Evolutionary conservation across 2,329 filamentous ascomycete species (phyloP).

Genomic region (Trichoderma cornu-damae): DNA sequence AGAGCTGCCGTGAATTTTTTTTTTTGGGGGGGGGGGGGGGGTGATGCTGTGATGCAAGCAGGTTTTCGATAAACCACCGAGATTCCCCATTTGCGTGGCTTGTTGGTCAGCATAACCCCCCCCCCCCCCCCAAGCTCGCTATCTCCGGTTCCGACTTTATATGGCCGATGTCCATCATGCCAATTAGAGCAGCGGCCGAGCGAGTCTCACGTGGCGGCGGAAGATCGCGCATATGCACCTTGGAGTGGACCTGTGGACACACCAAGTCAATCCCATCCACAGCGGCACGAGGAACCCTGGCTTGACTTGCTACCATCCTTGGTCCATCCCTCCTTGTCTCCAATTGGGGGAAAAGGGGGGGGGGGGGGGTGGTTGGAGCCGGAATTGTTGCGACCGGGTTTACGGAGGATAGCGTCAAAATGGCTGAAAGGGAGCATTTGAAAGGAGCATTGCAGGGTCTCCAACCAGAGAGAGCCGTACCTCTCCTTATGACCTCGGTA

Average conservation of each 20-base stretch:
- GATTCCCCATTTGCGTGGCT: conserved; percentile 4
- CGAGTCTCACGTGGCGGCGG: conserved; percentile 32
- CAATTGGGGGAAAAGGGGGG: too few species aligned
- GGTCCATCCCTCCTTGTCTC: conserved; percentile 22
- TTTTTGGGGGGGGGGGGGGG: too few species aligned
- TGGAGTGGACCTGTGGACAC: conserved; percentile 11
- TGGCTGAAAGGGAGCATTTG: not conserved
- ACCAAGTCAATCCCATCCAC: conserved; percentile 18
- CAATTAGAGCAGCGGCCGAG: conserved; percentile 16
- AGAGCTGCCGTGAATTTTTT: not conserved
- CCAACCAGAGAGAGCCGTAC: not conserved
- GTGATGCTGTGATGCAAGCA: conserved; percentile 4
- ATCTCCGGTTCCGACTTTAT: conserved; percentile 18
- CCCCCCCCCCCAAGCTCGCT: conserved; percentile 3
- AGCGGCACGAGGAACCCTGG: conserved; percentile 32
- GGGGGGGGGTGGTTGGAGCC: not conserved
- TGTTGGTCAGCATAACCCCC: conserved; percentile 12
- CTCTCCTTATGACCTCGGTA: not conserved
- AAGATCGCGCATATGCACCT: conserved; percentile 32
- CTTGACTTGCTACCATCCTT: conserved; percentile 18
- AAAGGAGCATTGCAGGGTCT: conserved; percentile 11
- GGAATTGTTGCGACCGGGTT: not conserved
- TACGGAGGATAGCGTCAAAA: conserved; percentile 7
- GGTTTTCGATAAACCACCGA: conserved; percentile 13
- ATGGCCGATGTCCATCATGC: conserved; percentile 16